Evolutionary conservation across 2,329 filamentous ascomycete genomes (phyloP).

Genomic region (Apiospora phragmitis): DNA sequence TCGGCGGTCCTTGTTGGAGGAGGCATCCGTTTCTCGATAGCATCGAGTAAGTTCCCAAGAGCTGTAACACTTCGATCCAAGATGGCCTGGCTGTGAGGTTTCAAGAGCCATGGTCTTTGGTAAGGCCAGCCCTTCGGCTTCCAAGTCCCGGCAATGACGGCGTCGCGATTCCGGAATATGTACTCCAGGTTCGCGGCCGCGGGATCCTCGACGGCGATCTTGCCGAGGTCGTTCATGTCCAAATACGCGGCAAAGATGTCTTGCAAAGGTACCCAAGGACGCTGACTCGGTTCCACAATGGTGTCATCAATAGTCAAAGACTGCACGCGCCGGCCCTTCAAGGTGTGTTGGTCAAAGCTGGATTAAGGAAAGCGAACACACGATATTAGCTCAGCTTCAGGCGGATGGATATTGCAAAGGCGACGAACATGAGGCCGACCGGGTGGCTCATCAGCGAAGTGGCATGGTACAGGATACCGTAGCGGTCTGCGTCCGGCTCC

Average conservation of each 20-base stretch:
- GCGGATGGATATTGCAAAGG: background rate
- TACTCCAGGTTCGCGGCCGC: background rate
- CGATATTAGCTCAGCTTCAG: background rate
- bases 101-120: conserved; percentile 1
- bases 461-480: background rate
- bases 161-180: background rate
- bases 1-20: background rate
- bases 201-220: background rate
- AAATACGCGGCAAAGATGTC: conserved; percentile 6
- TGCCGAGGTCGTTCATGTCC: conserved; percentile 6
- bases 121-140: background rate
- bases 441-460: background rate
- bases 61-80: background rate
- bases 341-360: conserved; percentile 3
- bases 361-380: background rate
- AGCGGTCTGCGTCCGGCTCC: background rate
- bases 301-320: conserved; percentile 11
- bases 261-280: conserved; percentile 9
- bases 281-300: background rate
- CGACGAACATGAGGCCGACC: conserved; percentile 6
- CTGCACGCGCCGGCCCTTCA: background rate
- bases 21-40: conserved; percentile 8
- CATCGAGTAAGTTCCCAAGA: background rate
- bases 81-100: conserved; percentile 8
- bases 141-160: background rate